These are phyloP conservation scores for Phaeophleospora eucalypticola DNA, from an alignment of 2,329 filamentous ascomycete genomes.

Conservation along the genomic window DNA sequence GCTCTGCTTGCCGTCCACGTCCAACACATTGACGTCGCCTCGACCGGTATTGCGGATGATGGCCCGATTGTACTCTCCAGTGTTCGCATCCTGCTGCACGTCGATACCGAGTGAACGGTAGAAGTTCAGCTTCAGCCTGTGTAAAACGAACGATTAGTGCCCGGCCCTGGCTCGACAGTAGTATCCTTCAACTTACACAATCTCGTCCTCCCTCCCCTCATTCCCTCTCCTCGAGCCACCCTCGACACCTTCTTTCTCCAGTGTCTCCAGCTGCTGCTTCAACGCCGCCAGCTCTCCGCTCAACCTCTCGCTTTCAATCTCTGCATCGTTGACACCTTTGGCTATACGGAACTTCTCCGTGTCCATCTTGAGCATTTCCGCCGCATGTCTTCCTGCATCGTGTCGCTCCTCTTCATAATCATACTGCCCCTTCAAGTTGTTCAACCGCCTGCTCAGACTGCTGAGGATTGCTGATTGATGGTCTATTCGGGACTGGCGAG, in stretches of 20 bases:
- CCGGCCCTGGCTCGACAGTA: neutral
- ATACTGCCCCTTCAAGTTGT: slow-evolving; percentile 71
- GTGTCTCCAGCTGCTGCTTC: slow-evolving; percentile 68
- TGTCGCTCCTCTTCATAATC: slow-evolving; percentile 70
- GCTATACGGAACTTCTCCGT: slow-evolving; percentile 91
- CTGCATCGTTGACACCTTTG: slow-evolving; percentile 83
- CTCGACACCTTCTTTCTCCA: slow-evolving; percentile 84
- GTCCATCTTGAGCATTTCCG: slow-evolving; percentile 79
- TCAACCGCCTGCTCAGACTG: slow-evolving; percentile 69
- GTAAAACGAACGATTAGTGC: neutral
- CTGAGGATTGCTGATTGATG: slow-evolving; percentile 34
- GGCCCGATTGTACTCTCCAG: slow-evolving; percentile 78
- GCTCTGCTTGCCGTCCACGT: slow-evolving; percentile 83
- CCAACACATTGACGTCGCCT: slow-evolving; percentile 91
- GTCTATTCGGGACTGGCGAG: slow-evolving; percentile 68
- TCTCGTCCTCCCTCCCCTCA: slow-evolving; percentile 43
- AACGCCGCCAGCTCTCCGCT: slow-evolving; percentile 73
- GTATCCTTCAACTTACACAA: slow-evolving; percentile 37
- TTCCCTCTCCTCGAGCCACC: slow-evolving; percentile 53
- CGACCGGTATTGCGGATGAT: slow-evolving; percentile 79
- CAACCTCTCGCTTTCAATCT: slow-evolving; percentile 92
- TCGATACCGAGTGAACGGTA: slow-evolving; percentile 90
- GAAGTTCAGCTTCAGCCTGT: slow-evolving; percentile 74
- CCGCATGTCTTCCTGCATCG: slow-evolving; percentile 74
- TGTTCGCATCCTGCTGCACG: slow-evolving; percentile 68